A percentile compares a stretch with the other conserved stretches of the same genome.
phyloP scores from a whole-genome alignment of 2,329 filamentous ascomycete genomes.

The Fusarium udum region DNA sequence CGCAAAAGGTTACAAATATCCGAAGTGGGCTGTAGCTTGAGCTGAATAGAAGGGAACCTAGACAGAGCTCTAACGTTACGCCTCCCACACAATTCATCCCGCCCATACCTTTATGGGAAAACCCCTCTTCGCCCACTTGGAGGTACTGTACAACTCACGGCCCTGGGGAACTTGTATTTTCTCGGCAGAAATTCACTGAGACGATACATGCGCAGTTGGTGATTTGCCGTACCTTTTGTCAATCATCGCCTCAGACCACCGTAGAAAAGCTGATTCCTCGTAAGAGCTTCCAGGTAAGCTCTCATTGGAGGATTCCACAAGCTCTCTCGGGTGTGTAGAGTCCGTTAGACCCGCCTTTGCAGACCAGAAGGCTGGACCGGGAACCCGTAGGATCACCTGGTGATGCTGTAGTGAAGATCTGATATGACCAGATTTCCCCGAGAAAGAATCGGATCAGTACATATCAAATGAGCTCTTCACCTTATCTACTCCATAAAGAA shows the following conservation, averaged over 20 bases:
- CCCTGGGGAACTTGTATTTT: slow-evolving; percentile 18
- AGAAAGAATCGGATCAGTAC: not conserved
- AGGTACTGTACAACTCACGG: slow-evolving; percentile 19
- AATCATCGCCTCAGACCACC: slow-evolving; percentile 31
- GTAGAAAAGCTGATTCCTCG: slow-evolving; percentile 1
- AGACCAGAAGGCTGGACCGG: slow-evolving; percentile 8
- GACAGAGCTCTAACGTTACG: not conserved
- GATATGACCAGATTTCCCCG: not conserved
- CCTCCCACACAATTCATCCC: slow-evolving; percentile 4
- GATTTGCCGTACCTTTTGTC: slow-evolving; percentile 8
- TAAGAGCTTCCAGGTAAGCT: slow-evolving; percentile 15
- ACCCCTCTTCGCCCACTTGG: slow-evolving; percentile 7
- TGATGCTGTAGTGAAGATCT: slow-evolving; percentile 4
- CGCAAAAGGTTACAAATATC: slow-evolving; percentile 18
- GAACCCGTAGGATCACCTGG: slow-evolving; percentile 4
- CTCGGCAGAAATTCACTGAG: not conserved
- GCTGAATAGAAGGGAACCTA: slow-evolving; percentile 23
- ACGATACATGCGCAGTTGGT: slow-evolving; percentile 16
- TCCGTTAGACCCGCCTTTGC: slow-evolving; percentile 25
- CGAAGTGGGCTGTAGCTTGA: slow-evolving; percentile 38
- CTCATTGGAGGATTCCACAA: slow-evolving; percentile 30
- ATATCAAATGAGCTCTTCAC: not conserved
- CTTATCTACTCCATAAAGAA: not conserved
- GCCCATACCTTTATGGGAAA: not conserved
- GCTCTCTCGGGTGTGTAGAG: slow-evolving; percentile 18